phyloP scores from a whole-genome alignment of 1,284 basidiomycete species.

The Trichosporon sp. region DNA sequence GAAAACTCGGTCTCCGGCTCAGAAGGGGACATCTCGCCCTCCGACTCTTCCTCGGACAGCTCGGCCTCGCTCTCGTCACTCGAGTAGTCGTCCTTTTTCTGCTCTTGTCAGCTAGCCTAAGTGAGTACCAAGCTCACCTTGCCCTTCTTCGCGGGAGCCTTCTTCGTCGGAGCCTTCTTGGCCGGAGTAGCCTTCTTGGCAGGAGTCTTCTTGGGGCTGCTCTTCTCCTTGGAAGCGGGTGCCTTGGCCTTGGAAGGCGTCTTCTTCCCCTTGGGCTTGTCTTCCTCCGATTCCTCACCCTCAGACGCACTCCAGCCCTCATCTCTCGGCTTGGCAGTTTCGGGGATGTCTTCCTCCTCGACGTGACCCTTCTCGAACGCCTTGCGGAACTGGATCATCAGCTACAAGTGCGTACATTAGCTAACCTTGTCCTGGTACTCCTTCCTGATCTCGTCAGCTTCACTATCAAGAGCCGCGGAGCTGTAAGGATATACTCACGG shows the following conservation, averaged over 20 bases:
- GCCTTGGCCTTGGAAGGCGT: neutral
- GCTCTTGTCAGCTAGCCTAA: neutral
- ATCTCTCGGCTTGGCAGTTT: constrained; percentile 52
- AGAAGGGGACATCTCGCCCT: constrained; percentile 5
- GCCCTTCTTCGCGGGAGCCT: neutral
- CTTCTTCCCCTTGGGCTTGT: constrained; percentile 19
- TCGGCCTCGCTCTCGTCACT: constrained; percentile 3
- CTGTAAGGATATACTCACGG: constrained; percentile 18
- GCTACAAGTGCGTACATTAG: neutral
- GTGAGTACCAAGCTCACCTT: neutral
- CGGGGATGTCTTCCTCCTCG: constrained; percentile 70
- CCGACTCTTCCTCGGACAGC: neutral
- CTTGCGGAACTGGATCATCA: constrained; percentile 51
- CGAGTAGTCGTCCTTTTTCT: neutral
- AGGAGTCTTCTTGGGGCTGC: constrained; percentile 11
- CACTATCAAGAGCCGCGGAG: too few species aligned
- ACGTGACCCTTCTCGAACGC: constrained; percentile 70
- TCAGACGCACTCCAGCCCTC: constrained; percentile 2
- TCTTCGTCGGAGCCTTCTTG: neutral
- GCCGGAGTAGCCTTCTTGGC: neutral
- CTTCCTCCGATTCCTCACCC: constrained; percentile 21
- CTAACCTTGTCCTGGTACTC: constrained; percentile 57
- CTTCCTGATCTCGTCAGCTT: constrained; percentile 5
- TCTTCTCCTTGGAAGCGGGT: neutral
- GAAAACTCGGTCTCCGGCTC: constrained; percentile 10